Evolutionary conservation across 2,329 filamentous ascomycete genomes (phyloP).

Genomic region (Curvularia spicifera): DNA sequence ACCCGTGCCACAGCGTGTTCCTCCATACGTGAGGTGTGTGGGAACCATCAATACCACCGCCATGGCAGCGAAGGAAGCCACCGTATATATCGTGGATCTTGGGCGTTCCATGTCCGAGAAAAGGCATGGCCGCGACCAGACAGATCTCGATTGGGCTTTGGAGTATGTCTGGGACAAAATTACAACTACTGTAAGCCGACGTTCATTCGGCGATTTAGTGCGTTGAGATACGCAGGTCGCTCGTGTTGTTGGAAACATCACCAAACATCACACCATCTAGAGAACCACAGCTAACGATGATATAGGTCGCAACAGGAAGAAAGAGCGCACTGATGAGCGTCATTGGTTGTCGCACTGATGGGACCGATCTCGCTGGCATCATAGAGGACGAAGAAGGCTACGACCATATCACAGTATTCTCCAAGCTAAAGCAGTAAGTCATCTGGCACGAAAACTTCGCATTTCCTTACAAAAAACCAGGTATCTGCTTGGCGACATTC

Average conservation of each 20-base stretch:
- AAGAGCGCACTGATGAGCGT: constrained; percentile 81
- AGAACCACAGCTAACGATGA: constrained; percentile 9
- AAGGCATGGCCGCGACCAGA: constrained; percentile 72
- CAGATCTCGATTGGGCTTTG: constrained; percentile 88
- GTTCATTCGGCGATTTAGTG: constrained; percentile 32
- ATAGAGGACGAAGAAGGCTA: constrained; percentile 74
- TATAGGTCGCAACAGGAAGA: constrained; percentile 66
- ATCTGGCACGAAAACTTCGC: no score
- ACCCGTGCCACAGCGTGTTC: neutral
- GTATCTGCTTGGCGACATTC: constrained; percentile 72
- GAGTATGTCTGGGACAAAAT: constrained; percentile 96
- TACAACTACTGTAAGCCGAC: constrained; percentile 68
- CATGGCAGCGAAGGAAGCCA: constrained; percentile 94
- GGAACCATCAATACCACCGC: neutral
- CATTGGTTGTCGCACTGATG: constrained; percentile 80
- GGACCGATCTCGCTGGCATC: constrained; percentile 47
- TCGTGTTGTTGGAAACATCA: neutral
- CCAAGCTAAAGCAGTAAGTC: constrained; percentile 65
- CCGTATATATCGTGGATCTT: constrained; percentile 88
- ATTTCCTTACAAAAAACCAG: constrained; percentile 38
- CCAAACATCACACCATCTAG: neutral
- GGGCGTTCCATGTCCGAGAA: constrained; percentile 81
- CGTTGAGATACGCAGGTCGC: constrained; percentile 8
- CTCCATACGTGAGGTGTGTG: constrained; percentile 4
- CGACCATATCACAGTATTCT: constrained; percentile 78